Conservation (phyloP, 2,329 filamentous ascomycete species). For the Aureobasidium pullulans region DNA sequence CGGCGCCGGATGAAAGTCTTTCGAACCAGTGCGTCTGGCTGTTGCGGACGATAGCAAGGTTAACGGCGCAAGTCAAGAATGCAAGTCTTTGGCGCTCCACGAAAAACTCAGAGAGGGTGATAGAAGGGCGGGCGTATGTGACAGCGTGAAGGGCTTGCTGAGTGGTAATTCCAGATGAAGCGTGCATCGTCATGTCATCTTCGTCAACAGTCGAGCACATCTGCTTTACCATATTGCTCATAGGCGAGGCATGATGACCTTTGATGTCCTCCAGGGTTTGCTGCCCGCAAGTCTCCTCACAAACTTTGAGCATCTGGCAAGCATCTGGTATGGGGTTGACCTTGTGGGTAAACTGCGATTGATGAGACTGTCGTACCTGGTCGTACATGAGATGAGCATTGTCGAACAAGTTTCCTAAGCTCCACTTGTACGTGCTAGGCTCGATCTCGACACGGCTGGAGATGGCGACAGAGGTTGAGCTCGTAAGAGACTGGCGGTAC, state of each 20-base stretch:
- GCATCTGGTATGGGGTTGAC: slow-evolving; percentile 45
- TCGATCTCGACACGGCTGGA: slow-evolving; percentile 45
- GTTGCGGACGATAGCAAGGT: slow-evolving; percentile 43
- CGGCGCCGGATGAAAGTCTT: slow-evolving; percentile 38
- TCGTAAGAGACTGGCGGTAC: slow-evolving; percentile 31
- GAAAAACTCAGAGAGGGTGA: slow-evolving; percentile 37
- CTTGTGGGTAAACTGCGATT: slow-evolving; percentile 43
- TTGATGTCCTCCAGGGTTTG: slow-evolving; percentile 37
- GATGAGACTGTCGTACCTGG: slow-evolving; percentile 37
- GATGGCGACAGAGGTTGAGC: slow-evolving; percentile 39
- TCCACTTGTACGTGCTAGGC: slow-evolving; percentile 36
- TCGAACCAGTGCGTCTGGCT: slow-evolving; percentile 38
- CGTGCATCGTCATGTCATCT: slow-evolving; percentile 37
- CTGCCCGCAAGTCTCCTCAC: slow-evolving; percentile 34
- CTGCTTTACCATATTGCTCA: slow-evolving; percentile 42
- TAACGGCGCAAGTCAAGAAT: slow-evolving; percentile 42
- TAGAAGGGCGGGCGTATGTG: slow-evolving; percentile 32
- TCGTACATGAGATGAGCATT: slow-evolving; percentile 19
- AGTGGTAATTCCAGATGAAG: slow-evolving; percentile 39
- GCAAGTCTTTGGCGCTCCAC: slow-evolving; percentile 46
- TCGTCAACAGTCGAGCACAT: slow-evolving; percentile 45
- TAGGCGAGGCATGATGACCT: slow-evolving; percentile 43
- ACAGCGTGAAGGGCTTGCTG: slow-evolving; percentile 42
- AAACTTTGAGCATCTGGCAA: slow-evolving; percentile 44
- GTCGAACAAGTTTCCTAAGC: slow-evolving; percentile 37